These are phyloP conservation scores for Combretum micranthum DNA, from an alignment of 345 rosid genomes.

Conservation along the genomic window DNA sequence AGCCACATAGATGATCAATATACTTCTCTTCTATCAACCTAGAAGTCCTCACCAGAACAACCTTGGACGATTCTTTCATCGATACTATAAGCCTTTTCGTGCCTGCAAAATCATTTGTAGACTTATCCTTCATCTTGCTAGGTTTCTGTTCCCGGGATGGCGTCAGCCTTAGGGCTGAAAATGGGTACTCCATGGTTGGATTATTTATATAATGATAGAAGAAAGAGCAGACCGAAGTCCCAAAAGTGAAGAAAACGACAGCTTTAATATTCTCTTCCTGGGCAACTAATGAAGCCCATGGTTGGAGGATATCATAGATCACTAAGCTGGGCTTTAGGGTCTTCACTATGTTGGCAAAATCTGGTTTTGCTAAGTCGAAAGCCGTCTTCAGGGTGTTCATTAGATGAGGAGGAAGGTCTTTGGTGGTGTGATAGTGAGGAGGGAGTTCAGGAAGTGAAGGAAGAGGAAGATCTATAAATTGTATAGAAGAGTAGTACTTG, in stretches of 20 bases:
- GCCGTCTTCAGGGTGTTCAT: slow-evolving; percentile 22
- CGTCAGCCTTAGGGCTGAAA: not conserved
- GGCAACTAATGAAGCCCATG: slow-evolving; percentile 29
- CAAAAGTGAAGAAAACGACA: slow-evolving; percentile 11
- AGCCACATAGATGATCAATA: slow-evolving; percentile 16
- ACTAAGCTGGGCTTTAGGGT: slow-evolving; percentile 19
- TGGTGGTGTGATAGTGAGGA: slow-evolving; percentile 39
- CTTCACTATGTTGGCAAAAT: slow-evolving; percentile 15
- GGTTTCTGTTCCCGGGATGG: not conserved
- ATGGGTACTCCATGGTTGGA: slow-evolving; percentile 15
- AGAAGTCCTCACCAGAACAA: slow-evolving; percentile 23
- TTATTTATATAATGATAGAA: not conserved
- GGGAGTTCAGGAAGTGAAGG: slow-evolving; percentile 34
- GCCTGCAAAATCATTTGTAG: not conserved
- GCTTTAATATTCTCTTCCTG: slow-evolving; percentile 17
- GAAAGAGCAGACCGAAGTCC: slow-evolving; percentile 4
- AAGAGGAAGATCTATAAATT: slow-evolving; percentile 30
- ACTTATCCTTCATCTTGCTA: not conserved
- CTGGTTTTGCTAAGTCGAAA: slow-evolving; percentile 19
- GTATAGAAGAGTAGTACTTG: slow-evolving; percentile 13
- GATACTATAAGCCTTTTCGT: slow-evolving; percentile 5
- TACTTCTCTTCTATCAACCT: slow-evolving; percentile 28
- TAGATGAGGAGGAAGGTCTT: slow-evolving; percentile 28
- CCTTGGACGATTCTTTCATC: not conserved
- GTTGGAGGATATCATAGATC: slow-evolving; percentile 26